Evolutionary conservation across 345 rosid species (phyloP).

Genomic region (Syzygium aromaticum): DNA sequence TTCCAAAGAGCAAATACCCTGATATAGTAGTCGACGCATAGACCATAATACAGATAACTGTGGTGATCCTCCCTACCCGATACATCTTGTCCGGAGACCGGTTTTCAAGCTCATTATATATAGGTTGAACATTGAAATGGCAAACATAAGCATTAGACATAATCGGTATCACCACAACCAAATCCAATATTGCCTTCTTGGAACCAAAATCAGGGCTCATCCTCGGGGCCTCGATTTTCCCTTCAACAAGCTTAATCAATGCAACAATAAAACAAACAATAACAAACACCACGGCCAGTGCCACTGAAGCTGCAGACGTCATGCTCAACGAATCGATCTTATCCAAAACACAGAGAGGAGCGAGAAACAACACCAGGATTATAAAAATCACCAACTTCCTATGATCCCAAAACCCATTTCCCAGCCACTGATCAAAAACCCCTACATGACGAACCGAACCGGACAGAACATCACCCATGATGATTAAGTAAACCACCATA

Average conservation of each 20-base stretch:
- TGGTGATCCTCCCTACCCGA: constrained; percentile 74
- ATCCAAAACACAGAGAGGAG: constrained; percentile 74
- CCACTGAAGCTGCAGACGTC: constrained; percentile 93
- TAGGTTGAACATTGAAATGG: constrained; percentile 92
- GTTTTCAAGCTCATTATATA: constrained; percentile 82
- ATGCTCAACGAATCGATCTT: constrained; percentile 85
- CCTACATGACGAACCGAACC: constrained; percentile 70
- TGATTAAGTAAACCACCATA: constrained; percentile 83
- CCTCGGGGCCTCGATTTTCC: constrained; percentile 66
- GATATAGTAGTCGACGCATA: constrained; percentile 73
- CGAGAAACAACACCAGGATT: constrained; percentile 64
- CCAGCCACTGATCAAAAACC: constrained; percentile 90
- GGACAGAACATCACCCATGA: constrained; percentile 92
- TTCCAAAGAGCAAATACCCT: constrained; percentile 82
- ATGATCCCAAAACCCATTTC: constrained; percentile 92
- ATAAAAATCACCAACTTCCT: constrained; percentile 61
- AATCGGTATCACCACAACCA: constrained; percentile 89
- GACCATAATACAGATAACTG: constrained; percentile 54
- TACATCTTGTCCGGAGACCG: constrained; percentile 79
- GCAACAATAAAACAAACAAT: constrained; percentile 70
- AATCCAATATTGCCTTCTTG: constrained; percentile 57
- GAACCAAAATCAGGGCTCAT: constrained; percentile 76
- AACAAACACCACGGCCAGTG: constrained; percentile 81
- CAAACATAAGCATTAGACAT: constrained; percentile 91
- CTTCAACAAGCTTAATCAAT: constrained; percentile 69